Base-by-base conservation (phyloP, 2,329 filamentous ascomycete genomes). In the Lojkania enalia region DNA sequence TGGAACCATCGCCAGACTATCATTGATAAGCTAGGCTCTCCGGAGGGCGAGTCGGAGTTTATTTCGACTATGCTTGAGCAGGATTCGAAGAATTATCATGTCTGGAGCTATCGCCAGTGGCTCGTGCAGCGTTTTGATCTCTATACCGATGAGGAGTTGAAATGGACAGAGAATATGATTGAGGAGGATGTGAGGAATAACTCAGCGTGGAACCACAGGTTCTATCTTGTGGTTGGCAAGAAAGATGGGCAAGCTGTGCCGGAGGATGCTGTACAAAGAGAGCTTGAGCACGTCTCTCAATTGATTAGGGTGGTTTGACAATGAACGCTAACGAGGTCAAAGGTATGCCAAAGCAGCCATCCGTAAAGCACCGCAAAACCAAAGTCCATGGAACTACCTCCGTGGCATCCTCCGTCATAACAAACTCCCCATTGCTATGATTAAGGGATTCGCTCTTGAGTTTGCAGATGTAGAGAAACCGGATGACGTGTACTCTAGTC, bases 81-180 rank as follows among this genome's bases (percentile, higher is more conserved):
- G 58, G 94, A 99, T 67, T 83, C 87, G 38, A 99, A 99, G 74
- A 99, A 99, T 75, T 97, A 99, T 69, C 94, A 99, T 67, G 94
- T 97, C 36, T 99, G 94, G 94, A 90, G 86, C 43, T 99, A 97
- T 74, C 81, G 94, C 46, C 90, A 96, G 67, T 77, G 85, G 83
- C 66, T 86, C 74, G 77, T 96, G 70, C 79, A 82, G 54, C 74
- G 80, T 38, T 84, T 87, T 69, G 69, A 69, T 39, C 71, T 84
- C 35, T 69, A 64, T 31, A 76, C 78, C 38, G 55, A 63, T 36
- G 84, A 71, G 1, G 84, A 99, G 76, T 75, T 95, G 15, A 71
- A 76, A 39, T 84, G 85, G 48, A 82, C 89, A 23, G 86, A 94
- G 64, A 71, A 72, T 29, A 80, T 96, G 68, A 80, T 99, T 46